These are phyloP conservation scores for Termitomyces titanicus DNA, from an alignment of 768 basidiomycete species.

Conservation along the genomic window DNA sequence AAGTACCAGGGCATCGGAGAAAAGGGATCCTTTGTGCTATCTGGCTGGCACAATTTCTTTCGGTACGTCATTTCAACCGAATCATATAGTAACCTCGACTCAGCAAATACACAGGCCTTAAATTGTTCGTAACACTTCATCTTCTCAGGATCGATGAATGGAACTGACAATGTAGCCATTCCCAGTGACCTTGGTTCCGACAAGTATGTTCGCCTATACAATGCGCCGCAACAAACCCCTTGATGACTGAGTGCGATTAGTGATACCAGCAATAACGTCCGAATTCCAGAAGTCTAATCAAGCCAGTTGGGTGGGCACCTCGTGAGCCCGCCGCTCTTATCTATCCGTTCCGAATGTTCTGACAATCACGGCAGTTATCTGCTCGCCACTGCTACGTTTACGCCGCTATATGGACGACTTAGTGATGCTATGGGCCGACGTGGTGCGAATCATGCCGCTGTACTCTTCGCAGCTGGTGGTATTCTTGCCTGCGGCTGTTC, in stretches of 20 bases:
- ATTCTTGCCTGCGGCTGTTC: constrained; percentile 67
- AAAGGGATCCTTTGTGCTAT: constrained; percentile 65
- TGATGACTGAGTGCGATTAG: constrained; percentile 27
- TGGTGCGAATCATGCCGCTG: constrained; percentile 61
- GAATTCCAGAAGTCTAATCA: constrained; percentile 76
- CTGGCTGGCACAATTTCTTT: constrained; percentile 70
- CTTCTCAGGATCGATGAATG: not conserved
- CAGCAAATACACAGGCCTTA: constrained; percentile 21
- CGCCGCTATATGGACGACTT: constrained; percentile 76
- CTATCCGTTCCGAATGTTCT: not conserved
- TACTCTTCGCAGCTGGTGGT: constrained; percentile 58
- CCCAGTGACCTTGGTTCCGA: constrained; percentile 72
- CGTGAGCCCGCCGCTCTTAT: constrained; percentile 36
- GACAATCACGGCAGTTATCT: constrained; percentile 48
- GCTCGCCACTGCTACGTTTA: constrained; percentile 77
- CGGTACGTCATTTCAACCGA: constrained; percentile 40
- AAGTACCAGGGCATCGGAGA: constrained; percentile 53
- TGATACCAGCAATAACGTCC: constrained; percentile 74
- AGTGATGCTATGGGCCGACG: constrained; percentile 70
- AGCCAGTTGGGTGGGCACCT: constrained; percentile 80
- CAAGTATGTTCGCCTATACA: constrained; percentile 40
- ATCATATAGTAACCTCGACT: not conserved
- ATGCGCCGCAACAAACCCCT: not conserved
- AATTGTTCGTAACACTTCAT: constrained; percentile 23
- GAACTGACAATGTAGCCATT: not conserved